Evolutionary conservation across 768 basidiomycete species (phyloP), one percentile per base, ranked within the genome.

Genomic region (Kwoniella newhampshirensis): DNA sequence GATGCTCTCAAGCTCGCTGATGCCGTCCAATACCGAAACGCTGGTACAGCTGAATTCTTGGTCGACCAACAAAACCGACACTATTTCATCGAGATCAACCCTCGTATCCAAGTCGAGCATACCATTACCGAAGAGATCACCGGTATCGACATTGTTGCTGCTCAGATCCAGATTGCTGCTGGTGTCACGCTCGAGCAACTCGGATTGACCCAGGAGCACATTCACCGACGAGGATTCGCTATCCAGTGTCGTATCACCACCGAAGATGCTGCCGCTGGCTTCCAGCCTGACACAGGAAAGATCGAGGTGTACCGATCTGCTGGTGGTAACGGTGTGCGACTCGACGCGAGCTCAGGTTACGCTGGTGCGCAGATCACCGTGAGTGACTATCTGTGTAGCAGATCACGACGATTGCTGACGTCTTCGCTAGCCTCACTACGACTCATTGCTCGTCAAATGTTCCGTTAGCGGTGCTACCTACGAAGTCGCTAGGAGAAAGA

Each of bases 71-170:
- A 88, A 81, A 91, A 90, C 68, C 83, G 92, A 67, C 91, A 96
- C 78, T 98, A 98, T 79, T 98, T 99, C 80, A 98, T 99, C 72
- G 96, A 99, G 79, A 97, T 99, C 69, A 97, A 97, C 78, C 92
- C 96, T 27, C 91, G 96, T 80, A 97, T 99, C 70, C 96, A 99
- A 78, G 96, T 99, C 78, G 96, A 98, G 75, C 96, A 98, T 78
- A 98, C 96, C 54, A 97, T 98, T 76, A 97, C 96, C 59, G 96
- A 98, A 88, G 93, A 97, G 75, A 99, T 99, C 71, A 98, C 96
- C 59, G 96, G 96, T 48, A 92, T 98, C 77, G 96, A 99, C 74
- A 94, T 99, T 62, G 92, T 98, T 37, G 96, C 96, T 52, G 96
- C 96, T 18, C 96, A 98, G 78, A 98, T 99, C 66, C 96, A 98